phyloP scores from a whole-genome alignment of 2,329 filamentous ascomycete species.

The Aspergillus pseudoterreus region DNA sequence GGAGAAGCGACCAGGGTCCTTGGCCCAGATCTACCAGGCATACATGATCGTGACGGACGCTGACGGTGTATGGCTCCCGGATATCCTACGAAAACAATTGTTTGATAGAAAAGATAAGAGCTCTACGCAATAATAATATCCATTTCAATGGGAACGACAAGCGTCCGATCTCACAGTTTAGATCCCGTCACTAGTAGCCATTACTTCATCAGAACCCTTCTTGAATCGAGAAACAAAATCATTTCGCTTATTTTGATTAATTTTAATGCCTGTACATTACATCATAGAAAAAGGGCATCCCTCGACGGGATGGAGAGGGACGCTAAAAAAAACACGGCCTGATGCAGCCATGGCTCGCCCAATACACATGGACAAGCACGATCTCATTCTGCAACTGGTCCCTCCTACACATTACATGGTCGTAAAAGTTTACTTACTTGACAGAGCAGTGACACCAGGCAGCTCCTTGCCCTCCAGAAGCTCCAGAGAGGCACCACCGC shows the following conservation, averaged over 20 bases:
- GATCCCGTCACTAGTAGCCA: constrained; percentile 25
- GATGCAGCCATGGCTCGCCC: too few species aligned
- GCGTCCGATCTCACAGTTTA: constrained; percentile 18
- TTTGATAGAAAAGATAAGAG: too few species aligned
- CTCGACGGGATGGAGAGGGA: neutral
- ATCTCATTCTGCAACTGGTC: constrained; percentile 3
- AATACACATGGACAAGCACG: constrained; percentile 8
- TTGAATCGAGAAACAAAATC: constrained; percentile 7
- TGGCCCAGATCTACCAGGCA: too few species aligned
- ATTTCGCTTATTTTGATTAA: constrained; percentile 19
- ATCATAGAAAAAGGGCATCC: constrained; percentile 12
- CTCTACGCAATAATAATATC: too few species aligned
- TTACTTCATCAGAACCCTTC: constrained; percentile 19
- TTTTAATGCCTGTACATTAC: constrained; percentile 34
- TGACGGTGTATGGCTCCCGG: too few species aligned
- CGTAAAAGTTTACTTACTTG: constrained; percentile 58
- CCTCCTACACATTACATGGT: constrained; percentile 1
- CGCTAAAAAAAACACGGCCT: too few species aligned
- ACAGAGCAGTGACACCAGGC: constrained; percentile 88
- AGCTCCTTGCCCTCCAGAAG: constrained; percentile 97
- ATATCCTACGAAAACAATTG: too few species aligned
- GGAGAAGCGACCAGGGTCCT: too few species aligned
- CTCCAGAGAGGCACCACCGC: constrained; percentile 92
- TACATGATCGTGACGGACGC: too few species aligned
- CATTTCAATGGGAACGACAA: too few species aligned